phyloP scores from a whole-genome alignment of 2,329 filamentous ascomycete species.

The Didymella lethalis region DNA sequence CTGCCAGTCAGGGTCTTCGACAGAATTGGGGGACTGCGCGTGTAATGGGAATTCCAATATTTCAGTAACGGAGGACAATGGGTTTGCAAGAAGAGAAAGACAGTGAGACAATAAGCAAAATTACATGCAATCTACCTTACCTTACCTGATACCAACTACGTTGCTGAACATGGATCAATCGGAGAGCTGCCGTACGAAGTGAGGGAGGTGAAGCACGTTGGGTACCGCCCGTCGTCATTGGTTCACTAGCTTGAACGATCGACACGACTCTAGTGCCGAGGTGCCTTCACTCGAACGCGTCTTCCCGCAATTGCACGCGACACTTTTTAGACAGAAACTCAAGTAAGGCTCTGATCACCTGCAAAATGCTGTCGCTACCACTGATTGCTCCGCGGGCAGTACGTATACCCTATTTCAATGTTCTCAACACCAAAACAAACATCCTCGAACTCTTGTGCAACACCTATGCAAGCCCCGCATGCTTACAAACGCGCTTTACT shows the following conservation, averaged over 20 bases:
- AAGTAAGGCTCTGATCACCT: background rate
- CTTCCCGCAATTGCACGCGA: constrained; percentile 11
- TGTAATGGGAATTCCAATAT: background rate
- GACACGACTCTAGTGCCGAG: constrained; percentile 13
- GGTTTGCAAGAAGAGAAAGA: background rate
- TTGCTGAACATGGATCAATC: background rate
- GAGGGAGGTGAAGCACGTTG: constrained; percentile 21
- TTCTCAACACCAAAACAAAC: constrained; percentile 1
- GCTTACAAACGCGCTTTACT: background rate
- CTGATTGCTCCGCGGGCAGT: constrained; percentile 39
- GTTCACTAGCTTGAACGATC: constrained; percentile 8
- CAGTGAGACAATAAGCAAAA: background rate
- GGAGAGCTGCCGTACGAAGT: constrained; percentile 9
- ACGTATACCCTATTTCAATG: background rate
- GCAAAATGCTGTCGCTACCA: constrained; percentile 38
- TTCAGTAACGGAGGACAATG: background rate
- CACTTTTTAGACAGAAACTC: background rate
- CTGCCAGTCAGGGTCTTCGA: background rate
- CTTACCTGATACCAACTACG: background rate
- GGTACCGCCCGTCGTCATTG: constrained; percentile 5
- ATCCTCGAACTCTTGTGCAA: background rate
- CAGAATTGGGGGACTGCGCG: background rate
- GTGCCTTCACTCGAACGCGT: constrained; percentile 14
- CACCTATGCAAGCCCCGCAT: background rate
- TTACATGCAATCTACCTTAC: constrained; percentile 1